Base-by-base conservation (phyloP, 257 asterid species). In the Nicotiana paniculata region DNA sequence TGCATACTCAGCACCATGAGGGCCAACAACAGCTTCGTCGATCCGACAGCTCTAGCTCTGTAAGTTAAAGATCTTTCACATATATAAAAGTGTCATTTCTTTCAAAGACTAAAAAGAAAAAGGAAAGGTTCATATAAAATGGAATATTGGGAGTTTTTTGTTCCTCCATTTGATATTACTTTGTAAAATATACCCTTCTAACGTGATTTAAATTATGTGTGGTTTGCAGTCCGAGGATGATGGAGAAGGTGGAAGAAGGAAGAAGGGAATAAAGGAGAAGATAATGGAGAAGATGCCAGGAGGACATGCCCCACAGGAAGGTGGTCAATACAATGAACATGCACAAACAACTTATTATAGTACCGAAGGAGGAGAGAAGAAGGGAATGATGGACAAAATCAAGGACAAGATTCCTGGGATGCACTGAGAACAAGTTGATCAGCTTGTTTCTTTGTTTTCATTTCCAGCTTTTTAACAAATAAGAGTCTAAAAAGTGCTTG, bases 351-450 rank as follows among this genome's bases (percentile, higher is more conserved):
- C 62, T 37, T 37, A 69, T 37, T 17, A 18, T 16, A 46, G 85
- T 21, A 26, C 67, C 33, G 85, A 84, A 54, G 88, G 82, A 17
- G 84, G 84, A 18, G 96, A 94, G 93, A 93, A 95, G 92, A 93
- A 92, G 79, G 98, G 97, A 12, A 43, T 91, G 72, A 81, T 92
- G 91, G 97, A 88, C 0, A 93, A 91, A 83, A 93, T 95, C 65
- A 95, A 92, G 93, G 98, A 95, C 26, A 95, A 95, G 90, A 64
- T 95, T 8, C 97, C 97, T 0, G 96, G 91, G 26, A 75, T 51
- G 80, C 63, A 51, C 53, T 75, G 63, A 43, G 51, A 75, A 75
- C 63, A 51, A 12, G 21, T 64, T 64, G 11, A 64, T 62, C 68
- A 10, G 3, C 79, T 53, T 53, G 58, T 13, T 53, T 5, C 58